A percentile compares a stretch with the other conserved stretches of the same genome.
Conservation (phyloP, 2,329 filamentous ascomycete genomes). For the Penicillium sp. region DNA sequence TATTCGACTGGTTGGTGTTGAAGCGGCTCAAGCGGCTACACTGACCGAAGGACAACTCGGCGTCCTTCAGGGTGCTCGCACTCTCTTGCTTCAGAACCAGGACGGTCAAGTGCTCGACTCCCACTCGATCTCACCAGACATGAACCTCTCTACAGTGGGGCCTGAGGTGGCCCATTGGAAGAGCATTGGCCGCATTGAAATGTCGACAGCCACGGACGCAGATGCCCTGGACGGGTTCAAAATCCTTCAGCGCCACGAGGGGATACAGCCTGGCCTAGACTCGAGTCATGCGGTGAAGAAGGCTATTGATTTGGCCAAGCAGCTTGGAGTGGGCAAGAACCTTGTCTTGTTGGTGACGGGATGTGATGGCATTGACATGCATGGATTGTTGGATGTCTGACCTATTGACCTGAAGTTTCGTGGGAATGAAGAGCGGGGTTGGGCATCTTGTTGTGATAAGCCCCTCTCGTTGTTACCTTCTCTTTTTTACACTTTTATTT, state of each 20-base stretch:
- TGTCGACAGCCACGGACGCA: conserved; percentile 21
- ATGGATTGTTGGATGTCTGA: conserved; percentile 9
- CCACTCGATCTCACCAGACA: conserved; percentile 23
- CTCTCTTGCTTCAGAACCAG: conserved; percentile 20
- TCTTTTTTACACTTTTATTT: background rate
- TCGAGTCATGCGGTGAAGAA: conserved; percentile 23
- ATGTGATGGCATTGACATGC: conserved; percentile 16
- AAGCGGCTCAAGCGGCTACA: conserved; percentile 17
- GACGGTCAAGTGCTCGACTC: conserved; percentile 23
- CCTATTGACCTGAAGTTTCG: conserved; percentile 1
- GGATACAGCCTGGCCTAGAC: conserved; percentile 20
- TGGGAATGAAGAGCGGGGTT: background rate
- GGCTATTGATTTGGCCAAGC: conserved; percentile 13
- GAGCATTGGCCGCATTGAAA: conserved; percentile 22
- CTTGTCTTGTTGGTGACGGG: conserved; percentile 24
- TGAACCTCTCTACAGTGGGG: conserved; percentile 23
- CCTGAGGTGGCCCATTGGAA: conserved; percentile 25
- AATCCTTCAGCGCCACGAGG: conserved; percentile 23
- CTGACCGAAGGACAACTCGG: conserved; percentile 18
- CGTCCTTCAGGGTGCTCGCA: conserved; percentile 24
- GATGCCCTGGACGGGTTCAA: conserved; percentile 26
- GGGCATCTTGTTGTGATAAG: background rate
- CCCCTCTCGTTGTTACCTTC: background rate
- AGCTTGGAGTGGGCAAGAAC: conserved; percentile 22
- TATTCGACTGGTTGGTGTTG: conserved; percentile 17